Evolutionary conservation across 768 basidiomycete genomes (phyloP), one percentile per base, ranked within the genome.

Genomic region (Pisolithus sp.): DNA sequence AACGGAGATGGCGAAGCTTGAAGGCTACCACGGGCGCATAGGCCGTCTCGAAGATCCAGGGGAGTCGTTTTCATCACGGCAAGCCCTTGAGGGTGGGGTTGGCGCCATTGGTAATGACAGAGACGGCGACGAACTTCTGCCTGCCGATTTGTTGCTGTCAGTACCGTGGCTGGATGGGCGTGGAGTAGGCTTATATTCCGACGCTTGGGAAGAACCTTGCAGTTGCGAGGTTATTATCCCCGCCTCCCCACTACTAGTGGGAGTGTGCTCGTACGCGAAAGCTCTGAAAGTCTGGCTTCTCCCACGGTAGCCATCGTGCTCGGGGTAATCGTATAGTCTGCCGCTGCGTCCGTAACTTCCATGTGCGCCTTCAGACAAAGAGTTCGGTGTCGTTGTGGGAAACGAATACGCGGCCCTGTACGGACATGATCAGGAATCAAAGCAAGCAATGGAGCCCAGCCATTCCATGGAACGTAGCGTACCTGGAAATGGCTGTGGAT

Each of bases 401-500:
- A 17, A 30, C 43, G 43, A 4, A 30, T 45, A 15, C n/a, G 10
- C 7, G 15, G 18, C 17, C 26, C 43, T 45, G 43, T 15, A 28
- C 1, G 13, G 20, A 34, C 34, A 15, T 10, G 21, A 13, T 13
- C 23, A 15, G 26, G 43, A 17, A 30, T n/a, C 15, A n/a, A 18
- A 45, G n/a, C 7, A 30, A n/a, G 26, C 23, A 13, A 34, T 43
- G 10, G 9, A 23, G 15, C 13, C 9, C 21, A 2, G 7, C 15
- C 15, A 30, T 28, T 17, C 21, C 15, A 26, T 5, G 24, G 26
- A 28, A 26, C n/a, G 24, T 26, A 18, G 24, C 43, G 43, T 28
- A 45, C 43, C 43, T 45, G 43, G 43, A 44, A 10, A 28, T 17
- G 26, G 43, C 43, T 4, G 21, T 28, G 43, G 76, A 73, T 20